Evolutionary conservation across 768 basidiomycete species (phyloP).

Genomic region (Cubamyces lactineus): DNA sequence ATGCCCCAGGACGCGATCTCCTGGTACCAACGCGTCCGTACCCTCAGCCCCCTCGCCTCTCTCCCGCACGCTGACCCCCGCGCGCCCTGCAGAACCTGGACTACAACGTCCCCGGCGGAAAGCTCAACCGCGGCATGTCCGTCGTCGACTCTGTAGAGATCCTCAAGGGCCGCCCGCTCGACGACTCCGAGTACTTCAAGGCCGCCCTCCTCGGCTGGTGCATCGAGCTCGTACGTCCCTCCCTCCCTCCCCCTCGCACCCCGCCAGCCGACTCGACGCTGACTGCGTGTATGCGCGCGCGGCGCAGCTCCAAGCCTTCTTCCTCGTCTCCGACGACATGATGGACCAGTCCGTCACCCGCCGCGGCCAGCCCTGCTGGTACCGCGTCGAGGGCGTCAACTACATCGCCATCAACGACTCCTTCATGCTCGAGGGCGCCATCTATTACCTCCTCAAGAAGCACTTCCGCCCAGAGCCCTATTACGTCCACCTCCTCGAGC

Average conservation of each 20-base stretch:
- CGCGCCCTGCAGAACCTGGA: conserved; percentile 65
- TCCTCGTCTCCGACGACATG: conserved; percentile 96
- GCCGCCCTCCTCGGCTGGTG: conserved; percentile 93
- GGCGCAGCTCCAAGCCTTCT: conserved; percentile 92
- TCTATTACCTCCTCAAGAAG: conserved; percentile 87
- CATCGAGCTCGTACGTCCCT: conserved; percentile 85
- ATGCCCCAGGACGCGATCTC: conserved; percentile 85
- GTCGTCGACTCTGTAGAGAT: conserved; percentile 94
- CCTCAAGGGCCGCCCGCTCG: conserved; percentile 67
- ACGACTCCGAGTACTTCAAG: conserved; percentile 86
- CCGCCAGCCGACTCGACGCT: background rate
- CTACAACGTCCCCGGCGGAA: conserved; percentile 95
- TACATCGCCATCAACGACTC: conserved; percentile 94
- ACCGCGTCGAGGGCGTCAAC: conserved; percentile 67
- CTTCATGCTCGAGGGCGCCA: conserved; percentile 94
- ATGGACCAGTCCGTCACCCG: conserved; percentile 96
- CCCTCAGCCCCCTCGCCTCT: background rate
- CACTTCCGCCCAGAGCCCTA: conserved; percentile 81
- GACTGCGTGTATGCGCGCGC: background rate
- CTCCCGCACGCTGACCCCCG: background rate
- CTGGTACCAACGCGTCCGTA: conserved; percentile 80
- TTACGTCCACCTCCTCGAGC: conserved; percentile 88
- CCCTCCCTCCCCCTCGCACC: background rate
- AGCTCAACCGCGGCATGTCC: conserved; percentile 95
- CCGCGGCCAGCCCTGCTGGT: conserved; percentile 96